A percentile compares a stretch with the other conserved stretches of the same genome.
phyloP scores from a whole-genome alignment of 306 rosid genomes.

The Pyrus bretschneideri region DNA sequence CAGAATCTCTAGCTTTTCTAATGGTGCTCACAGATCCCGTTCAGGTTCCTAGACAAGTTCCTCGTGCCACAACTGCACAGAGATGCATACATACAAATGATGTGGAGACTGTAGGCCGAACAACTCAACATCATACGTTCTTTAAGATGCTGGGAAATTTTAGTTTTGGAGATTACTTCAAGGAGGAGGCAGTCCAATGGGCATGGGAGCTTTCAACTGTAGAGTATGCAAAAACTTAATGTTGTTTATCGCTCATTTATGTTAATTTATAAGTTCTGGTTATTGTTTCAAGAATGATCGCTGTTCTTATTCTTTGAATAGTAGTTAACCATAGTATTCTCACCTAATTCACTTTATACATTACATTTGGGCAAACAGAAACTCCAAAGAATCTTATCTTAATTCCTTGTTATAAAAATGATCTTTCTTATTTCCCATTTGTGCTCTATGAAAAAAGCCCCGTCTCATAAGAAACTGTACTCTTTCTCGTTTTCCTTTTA shows the following conservation, averaged over 20 bases:
- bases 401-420: background rate
- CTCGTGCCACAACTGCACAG: constrained; percentile 79
- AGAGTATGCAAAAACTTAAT: constrained; percentile 45
- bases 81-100: constrained; percentile 91
- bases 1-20: constrained; percentile 1
- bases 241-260: background rate
- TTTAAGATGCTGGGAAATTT: constrained; percentile 99
- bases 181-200: constrained; percentile 79
- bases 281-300: background rate
- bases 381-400: background rate
- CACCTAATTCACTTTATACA: background rate
- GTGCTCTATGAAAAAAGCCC: background rate
- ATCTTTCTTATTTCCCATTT: background rate
- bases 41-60: constrained; percentile 62
- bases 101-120: constrained; percentile 80
- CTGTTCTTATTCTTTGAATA: background rate
- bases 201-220: constrained; percentile 89
- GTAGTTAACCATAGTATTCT: background rate
- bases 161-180: constrained; percentile 97
- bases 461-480: background rate
- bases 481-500: background rate
- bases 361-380: background rate
- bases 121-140: constrained; percentile 81
- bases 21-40: constrained; percentile 1
- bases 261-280: background rate